A percentile compares a stretch with the other conserved stretches of the same genome.
Evolutionary conservation across 2,329 filamentous ascomycete species (phyloP).

Genomic region (Penicillium nordicum): DNA sequence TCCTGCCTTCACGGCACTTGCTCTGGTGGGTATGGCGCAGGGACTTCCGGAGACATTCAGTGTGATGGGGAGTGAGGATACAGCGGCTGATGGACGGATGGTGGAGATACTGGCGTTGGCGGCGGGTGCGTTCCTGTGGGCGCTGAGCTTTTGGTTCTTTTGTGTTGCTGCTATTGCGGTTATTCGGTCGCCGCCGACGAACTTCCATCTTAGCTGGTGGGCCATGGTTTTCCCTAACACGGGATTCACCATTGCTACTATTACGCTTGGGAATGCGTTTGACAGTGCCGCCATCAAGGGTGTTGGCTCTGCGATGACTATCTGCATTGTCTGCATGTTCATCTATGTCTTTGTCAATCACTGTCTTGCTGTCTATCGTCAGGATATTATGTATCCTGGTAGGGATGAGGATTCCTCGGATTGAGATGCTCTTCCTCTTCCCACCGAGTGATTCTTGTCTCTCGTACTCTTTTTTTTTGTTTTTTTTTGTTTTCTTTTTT

Average conservation of each 20-base stretch:
- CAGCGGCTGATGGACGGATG: conserved; percentile 33
- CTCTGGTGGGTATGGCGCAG: conserved; percentile 65
- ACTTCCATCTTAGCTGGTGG: conserved; percentile 57
- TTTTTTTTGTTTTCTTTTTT: not conserved
- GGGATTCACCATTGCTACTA: conserved; percentile 59
- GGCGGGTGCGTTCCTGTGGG: conserved; percentile 61
- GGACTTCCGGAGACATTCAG: conserved; percentile 49
- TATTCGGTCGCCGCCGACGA: conserved; percentile 41
- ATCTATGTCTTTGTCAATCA: conserved; percentile 51
- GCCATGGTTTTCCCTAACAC: conserved; percentile 66
- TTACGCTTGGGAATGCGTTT: conserved; percentile 55
- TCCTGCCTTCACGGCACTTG: conserved; percentile 67
- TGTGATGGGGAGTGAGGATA: conserved; percentile 40
- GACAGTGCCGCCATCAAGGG: conserved; percentile 53
- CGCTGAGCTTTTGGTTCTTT: conserved; percentile 58
- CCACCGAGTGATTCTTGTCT: not conserved
- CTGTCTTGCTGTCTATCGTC: conserved; percentile 49
- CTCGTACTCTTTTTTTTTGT: not conserved
- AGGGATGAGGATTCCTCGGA: conserved; percentile 56
- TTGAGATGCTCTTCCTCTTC: conserved; percentile 7
- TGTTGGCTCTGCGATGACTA: conserved; percentile 55
- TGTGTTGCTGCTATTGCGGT: conserved; percentile 50
- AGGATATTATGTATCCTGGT: conserved; percentile 57
- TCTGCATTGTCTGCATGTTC: conserved; percentile 56
- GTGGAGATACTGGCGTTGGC: conserved; percentile 48